Conservation (phyloP, 768 basidiomycete species). For the Sporobolomyces roseus region DNA sequence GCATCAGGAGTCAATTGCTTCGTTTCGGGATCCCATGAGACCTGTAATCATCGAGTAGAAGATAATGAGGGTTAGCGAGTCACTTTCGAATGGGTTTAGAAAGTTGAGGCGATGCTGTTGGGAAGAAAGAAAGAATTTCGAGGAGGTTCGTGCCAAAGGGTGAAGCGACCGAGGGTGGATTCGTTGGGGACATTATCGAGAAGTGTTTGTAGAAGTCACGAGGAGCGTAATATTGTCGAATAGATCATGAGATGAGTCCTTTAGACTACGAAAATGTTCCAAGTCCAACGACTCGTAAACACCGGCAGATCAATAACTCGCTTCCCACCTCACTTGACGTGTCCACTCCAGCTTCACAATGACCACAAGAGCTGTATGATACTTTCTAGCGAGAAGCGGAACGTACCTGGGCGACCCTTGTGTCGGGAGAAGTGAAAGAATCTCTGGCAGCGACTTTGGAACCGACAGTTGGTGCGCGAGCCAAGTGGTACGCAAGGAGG, state of each 20-base stretch:
- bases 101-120: constrained; percentile 25
- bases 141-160: constrained; percentile 9
- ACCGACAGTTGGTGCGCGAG: constrained; percentile 76
- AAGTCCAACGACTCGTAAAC: neutral
- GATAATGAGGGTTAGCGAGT: neutral
- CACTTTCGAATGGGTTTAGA: neutral
- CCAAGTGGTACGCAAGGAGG: constrained; percentile 93
- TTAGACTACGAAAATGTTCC: no score
- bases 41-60: constrained; percentile 51
- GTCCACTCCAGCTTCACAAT: neutral
- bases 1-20: constrained; percentile 60
- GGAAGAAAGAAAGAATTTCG: constrained; percentile 18
- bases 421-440: constrained; percentile 62
- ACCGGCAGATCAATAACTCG: neutral
- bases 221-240: no score
- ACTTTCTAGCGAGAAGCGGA: neutral
- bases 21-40: constrained; percentile 71
- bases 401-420: constrained; percentile 65
- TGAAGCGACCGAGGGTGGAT: neutral
- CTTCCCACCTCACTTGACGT: neutral
- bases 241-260: neutral
- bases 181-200: neutral
- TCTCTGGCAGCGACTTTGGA: constrained; percentile 55
- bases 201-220: neutral
- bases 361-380: no score